Evolutionary conservation across 2,329 filamentous ascomycete genomes (phyloP).

Genomic region (Hirsutella minnesotensis): DNA sequence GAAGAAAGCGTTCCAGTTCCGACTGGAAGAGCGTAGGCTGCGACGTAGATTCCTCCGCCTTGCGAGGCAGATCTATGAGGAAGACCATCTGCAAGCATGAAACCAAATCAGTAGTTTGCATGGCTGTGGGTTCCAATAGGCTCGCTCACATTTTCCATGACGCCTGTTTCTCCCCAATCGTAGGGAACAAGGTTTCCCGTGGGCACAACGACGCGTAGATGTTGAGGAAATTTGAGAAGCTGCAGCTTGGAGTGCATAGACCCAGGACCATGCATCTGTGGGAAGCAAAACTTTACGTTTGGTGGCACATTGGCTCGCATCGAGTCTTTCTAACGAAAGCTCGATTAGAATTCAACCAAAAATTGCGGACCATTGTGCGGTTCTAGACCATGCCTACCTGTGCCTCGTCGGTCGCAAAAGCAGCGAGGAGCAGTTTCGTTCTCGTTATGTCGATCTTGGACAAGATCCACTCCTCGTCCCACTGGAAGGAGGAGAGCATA

Average conservation of each 20-base stretch:
- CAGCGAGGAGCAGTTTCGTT: constrained; percentile 52
- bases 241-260: constrained; percentile 94
- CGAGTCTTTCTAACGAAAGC: constrained; percentile 24
- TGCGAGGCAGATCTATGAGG: constrained; percentile 78
- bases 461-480: constrained; percentile 71
- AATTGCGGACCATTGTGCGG: not conserved
- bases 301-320: constrained; percentile 37
- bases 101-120: constrained; percentile 10
- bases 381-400: constrained; percentile 29
- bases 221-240: constrained; percentile 63
- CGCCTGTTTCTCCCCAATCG: constrained; percentile 79
- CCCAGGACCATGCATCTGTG: constrained; percentile 60
- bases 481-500: constrained; percentile 77
- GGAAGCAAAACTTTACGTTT: constrained; percentile 66
- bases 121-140: constrained; percentile 1
- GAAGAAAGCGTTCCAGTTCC: constrained; percentile 60
- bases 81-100: constrained; percentile 53
- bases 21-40: constrained; percentile 45
- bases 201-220: constrained; percentile 72
- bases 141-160: constrained; percentile 67
- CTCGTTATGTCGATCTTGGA: constrained; percentile 50
- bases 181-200: constrained; percentile 76
- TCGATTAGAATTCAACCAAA: constrained; percentile 8
- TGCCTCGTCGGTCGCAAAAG: constrained; percentile 39
- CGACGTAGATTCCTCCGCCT: constrained; percentile 12